Evolutionary conservation across 2,329 filamentous ascomycete species (phyloP), one percentile per base, ranked within the genome.

Genomic region (Trichoderma breve): DNA sequence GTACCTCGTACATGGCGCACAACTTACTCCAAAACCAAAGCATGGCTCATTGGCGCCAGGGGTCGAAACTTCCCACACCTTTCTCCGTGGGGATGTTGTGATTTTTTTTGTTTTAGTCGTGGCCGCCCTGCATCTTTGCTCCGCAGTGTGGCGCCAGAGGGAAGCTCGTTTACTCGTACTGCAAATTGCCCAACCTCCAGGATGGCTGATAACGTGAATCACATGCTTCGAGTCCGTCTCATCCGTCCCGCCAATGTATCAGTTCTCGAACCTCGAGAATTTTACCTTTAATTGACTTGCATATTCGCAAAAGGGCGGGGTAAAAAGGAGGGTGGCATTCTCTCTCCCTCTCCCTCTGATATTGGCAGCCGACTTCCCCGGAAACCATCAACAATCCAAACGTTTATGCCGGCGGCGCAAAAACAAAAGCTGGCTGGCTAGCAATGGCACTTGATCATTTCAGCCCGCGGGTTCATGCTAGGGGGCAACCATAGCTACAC

Each of bases 291-390:
- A 72, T 67, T 61, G 36, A 63, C 57, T n/a, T 69, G 71, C 64
- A 72, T 72, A 53, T 39, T 39, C 43, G 47, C 64, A 68, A 69
- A 68, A 68, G 65, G 55, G 71, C 71, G 71, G 71, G 71, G 71
- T 72, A 72, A 63, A 66, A 60, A 24, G 51, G 47, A 32, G 62
- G 58, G 32, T 57, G 47, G 32, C 58, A 70, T 61, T 58, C 51
- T 30, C 9, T 43, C 24, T 30, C 28, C 24, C 57, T 34, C 24
- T 32, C 21, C 14, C 66, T 36, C 24, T 21, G 18, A 58, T 34
- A 63, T 61, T 51, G 55, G 55, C 66, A 30, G 39, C 63, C 24
- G 32, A 12, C 64, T 51, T 39, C 36, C 53, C 66, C 66, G 36
- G 66, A 21, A 51, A 57, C 58, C 58, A 8, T 43, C 36, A 28